Evolutionary conservation across 1,139 yeast genomes (phyloP).

Genomic region (Saccharomyces hybrid): DNA sequence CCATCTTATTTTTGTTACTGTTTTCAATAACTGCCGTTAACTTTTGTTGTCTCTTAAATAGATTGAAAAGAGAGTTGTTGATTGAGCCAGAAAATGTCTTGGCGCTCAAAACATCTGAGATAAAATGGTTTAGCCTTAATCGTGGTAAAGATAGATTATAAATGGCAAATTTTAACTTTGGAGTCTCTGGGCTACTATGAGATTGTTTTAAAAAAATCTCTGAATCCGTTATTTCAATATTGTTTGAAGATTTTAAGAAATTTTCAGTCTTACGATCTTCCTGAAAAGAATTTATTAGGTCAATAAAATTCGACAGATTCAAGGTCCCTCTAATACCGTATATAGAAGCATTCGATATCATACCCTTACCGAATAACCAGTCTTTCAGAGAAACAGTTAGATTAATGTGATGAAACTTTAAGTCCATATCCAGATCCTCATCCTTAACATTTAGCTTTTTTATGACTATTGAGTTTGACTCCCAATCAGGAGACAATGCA

Average conservation of each 20-base stretch:
- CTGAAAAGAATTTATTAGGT: slow-evolving; percentile 32
- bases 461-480: slow-evolving; percentile 44
- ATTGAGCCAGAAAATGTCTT: slow-evolving; percentile 64
- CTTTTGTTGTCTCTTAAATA: slow-evolving; percentile 54
- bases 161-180: slow-evolving; percentile 41
- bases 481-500: slow-evolving; percentile 46
- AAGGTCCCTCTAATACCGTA: slow-evolving; percentile 50
- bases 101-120: slow-evolving; percentile 63
- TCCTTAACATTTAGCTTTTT: slow-evolving; percentile 45
- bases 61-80: slow-evolving; percentile 65
- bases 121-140: slow-evolving; percentile 49
- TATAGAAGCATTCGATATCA: slow-evolving; percentile 54
- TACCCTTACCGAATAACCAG: slow-evolving; percentile 65
- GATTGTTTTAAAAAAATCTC: neutral
- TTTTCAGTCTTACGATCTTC: neutral
- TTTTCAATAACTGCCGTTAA: slow-evolving; percentile 25
- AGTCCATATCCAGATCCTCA: slow-evolving; percentile 19
- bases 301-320: neutral
- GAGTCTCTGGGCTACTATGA: slow-evolving; percentile 35
- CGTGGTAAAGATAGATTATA: slow-evolving; percentile 61
- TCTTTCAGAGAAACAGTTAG: slow-evolving; percentile 55
- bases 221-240: slow-evolving; percentile 1
- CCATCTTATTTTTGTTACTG: neutral
- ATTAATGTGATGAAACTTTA: slow-evolving; percentile 48
- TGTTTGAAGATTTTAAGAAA: neutral